A percentile compares a stretch with the other conserved stretches of the same genome.
Evolutionary conservation across 805 yeast species (phyloP).

Genomic region (Metschnikowia cubensis): DNA sequence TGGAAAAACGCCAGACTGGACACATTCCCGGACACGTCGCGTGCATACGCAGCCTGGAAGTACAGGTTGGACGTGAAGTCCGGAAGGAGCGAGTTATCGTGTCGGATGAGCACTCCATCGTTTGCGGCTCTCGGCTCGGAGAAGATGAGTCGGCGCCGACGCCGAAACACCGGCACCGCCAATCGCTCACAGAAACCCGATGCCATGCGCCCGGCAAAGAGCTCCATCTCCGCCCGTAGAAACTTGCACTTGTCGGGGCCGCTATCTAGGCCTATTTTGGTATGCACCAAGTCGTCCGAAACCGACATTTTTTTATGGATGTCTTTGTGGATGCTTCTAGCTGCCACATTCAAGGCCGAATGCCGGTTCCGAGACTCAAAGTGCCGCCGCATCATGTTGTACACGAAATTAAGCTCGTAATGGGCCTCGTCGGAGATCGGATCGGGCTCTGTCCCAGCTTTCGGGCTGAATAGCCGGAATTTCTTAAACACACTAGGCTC

Average conservation of each 20-base stretch:
- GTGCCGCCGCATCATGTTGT: conserved; percentile 30
- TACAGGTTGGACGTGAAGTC: conserved; percentile 32
- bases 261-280: conserved; percentile 3
- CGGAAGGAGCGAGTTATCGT: conserved; percentile 35
- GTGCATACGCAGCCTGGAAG: conserved; percentile 34
- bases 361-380: conserved; percentile 28
- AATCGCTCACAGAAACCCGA: conserved; percentile 20
- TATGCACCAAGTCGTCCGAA: conserved; percentile 1
- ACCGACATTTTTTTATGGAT: conserved; percentile 2
- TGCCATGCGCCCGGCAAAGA: conserved; percentile 24
- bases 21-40: conserved; percentile 33
- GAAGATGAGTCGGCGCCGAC: conserved; percentile 12
- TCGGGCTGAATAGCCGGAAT: conserved; percentile 25
- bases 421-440: conserved; percentile 23
- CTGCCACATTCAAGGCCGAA: conserved; percentile 23
- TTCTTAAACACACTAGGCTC: conserved; percentile 17
- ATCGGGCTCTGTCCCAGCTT: conserved; percentile 9
- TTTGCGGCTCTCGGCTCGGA: conserved; percentile 1
- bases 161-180: conserved; percentile 18
- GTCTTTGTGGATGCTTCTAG: not conserved
- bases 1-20: conserved; percentile 31
- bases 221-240: conserved; percentile 25
- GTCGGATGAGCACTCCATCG: conserved; percentile 31
- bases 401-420: conserved; percentile 30
- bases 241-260: conserved; percentile 13